Percentiles rank a stretch among this genome's conserved stretches.
phyloP scores from a whole-genome alignment of 768 basidiomycete species.

The Brasilioporus rufonigricans region DNA sequence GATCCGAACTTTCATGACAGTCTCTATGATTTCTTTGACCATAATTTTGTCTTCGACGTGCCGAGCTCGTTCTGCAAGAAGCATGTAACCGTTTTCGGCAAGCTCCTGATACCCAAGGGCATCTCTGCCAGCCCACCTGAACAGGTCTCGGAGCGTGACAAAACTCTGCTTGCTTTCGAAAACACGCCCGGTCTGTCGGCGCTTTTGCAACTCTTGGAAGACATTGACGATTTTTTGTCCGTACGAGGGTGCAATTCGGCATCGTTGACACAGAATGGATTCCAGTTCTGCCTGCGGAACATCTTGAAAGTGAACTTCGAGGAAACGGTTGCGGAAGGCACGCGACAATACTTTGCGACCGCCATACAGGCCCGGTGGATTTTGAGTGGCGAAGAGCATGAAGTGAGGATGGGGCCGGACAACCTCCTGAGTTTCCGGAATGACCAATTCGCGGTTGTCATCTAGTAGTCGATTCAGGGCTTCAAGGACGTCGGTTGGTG shows the following conservation, averaged over 20 bases:
- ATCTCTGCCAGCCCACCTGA: conserved; percentile 93
- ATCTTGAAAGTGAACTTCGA: conserved; percentile 97
- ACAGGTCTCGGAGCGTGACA: conserved; percentile 93
- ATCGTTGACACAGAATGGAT: conserved; percentile 89
- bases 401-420: conserved; percentile 92
- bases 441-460: conserved; percentile 93
- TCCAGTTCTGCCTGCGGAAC: conserved; percentile 93
- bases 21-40: conserved; percentile 92
- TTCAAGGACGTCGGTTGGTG: conserved; percentile 96
- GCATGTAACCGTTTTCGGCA: conserved; percentile 96
- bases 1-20: conserved; percentile 82
- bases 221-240: conserved; percentile 88
- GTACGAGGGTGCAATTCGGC: conserved; percentile 91
- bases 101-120: conserved; percentile 89
- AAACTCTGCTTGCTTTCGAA: conserved; percentile 98
- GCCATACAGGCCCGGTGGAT: conserved; percentile 93
- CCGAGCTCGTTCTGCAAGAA: conserved; percentile 88
- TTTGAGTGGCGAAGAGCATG: conserved; percentile 98
- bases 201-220: conserved; percentile 90
- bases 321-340: conserved; percentile 95
- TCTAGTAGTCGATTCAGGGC: conserved; percentile 95
- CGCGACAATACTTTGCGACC: conserved; percentile 93
- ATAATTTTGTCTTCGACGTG: conserved; percentile 80
- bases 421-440: conserved; percentile 95
- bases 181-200: conserved; percentile 84